Conservation (phyloP, 202 grass and related monocot genomes). For the Panicum hallii region DNA sequence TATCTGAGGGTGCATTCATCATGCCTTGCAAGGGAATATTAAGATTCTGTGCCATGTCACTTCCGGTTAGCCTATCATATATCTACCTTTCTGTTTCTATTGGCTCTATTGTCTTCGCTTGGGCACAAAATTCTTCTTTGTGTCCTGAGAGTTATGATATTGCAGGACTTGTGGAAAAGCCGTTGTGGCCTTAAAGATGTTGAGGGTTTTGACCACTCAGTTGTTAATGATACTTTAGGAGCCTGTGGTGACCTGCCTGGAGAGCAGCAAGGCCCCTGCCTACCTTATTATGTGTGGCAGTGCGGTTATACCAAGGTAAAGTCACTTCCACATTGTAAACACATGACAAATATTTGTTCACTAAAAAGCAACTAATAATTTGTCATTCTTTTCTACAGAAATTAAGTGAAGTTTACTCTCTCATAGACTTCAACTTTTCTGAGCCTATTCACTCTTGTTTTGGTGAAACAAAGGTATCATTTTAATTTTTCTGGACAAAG, state of each 20-base stretch:
- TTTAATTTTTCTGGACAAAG: constrained; percentile 6
- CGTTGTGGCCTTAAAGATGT: constrained; percentile 61
- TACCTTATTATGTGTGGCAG: too few species aligned
- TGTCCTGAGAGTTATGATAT: background rate
- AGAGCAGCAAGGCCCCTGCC: constrained; percentile 67
- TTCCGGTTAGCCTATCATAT: constrained; percentile 70
- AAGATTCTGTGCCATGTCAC: constrained; percentile 83
- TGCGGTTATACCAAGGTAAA: constrained; percentile 76
- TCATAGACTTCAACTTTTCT: constrained; percentile 85
- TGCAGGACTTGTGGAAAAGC: constrained; percentile 88
- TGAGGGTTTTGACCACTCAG: constrained; percentile 83
- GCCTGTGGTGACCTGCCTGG: constrained; percentile 76
- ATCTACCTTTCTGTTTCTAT: background rate
- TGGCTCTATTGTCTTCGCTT: background rate
- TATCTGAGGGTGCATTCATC: constrained; percentile 69
- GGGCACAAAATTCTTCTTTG: too few species aligned
- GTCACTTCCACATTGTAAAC: background rate
- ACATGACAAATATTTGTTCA: background rate
- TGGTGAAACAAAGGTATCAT: constrained; percentile 73
- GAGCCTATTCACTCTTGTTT: constrained; percentile 70
- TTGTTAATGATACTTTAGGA: constrained; percentile 81
- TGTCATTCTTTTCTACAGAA: too few species aligned
- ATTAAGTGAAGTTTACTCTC: constrained; percentile 67
- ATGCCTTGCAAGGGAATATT: constrained; percentile 89
- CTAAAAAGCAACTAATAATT: constrained; percentile 16